Percentiles rank a stretch among this genome's conserved stretches.
phyloP scores from a whole-genome alignment of 495 filamentous ascomycete genomes.

The Tuber calosporum region DNA sequence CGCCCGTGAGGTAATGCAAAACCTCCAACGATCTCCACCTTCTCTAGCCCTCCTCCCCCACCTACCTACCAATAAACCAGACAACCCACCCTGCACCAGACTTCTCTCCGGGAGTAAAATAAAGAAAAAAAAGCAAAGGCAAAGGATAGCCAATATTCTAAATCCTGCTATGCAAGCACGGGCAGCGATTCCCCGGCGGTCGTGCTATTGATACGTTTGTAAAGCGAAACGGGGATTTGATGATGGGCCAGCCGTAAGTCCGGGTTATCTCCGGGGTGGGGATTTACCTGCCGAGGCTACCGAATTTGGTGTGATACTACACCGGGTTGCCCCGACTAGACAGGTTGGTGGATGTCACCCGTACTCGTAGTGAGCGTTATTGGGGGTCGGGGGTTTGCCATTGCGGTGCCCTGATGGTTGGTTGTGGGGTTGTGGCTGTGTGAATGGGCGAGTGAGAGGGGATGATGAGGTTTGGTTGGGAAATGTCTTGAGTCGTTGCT shows the following conservation, averaged over 20 bases:
- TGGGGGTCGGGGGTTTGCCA: not conserved
- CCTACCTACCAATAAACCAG: not conserved
- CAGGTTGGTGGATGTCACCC: no score
- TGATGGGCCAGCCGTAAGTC: not conserved
- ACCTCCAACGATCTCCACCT: not conserved
- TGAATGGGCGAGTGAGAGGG: not conserved
- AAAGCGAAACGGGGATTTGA: not conserved
- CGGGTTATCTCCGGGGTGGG: not conserved
- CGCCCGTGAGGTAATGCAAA: not conserved
- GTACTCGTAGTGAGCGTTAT: not conserved
- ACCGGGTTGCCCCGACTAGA: not conserved
- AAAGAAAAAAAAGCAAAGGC: not conserved
- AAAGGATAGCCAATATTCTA: not conserved
- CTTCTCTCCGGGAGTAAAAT: not conserved
- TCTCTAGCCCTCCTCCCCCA: not conserved
- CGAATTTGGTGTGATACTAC: not conserved
- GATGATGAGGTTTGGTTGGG: not conserved
- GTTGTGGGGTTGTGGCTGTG: not conserved
- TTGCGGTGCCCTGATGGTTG: no score
- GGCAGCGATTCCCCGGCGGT: not conserved
- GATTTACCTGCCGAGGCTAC: not conserved
- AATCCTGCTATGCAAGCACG: not conserved
- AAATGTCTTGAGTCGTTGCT: not conserved
- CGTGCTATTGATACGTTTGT: not conserved
- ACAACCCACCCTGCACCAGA: not conserved